Conservation (phyloP, 441 rosid species). For the Lepidium campestre region DNA sequence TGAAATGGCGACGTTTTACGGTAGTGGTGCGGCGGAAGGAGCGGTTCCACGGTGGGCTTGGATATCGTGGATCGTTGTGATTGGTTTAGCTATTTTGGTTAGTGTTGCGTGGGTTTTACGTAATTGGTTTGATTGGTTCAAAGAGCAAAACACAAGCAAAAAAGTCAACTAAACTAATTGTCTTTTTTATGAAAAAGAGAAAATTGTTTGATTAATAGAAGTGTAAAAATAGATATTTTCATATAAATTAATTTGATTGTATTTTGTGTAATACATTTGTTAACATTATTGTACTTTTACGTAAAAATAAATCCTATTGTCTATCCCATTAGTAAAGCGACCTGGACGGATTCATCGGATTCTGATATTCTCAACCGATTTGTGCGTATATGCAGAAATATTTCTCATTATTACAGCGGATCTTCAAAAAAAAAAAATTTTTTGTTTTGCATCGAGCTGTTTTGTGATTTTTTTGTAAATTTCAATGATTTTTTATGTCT, state of each 20-base stretch:
- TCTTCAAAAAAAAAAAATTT: no score
- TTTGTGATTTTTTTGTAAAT: background rate
- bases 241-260: background rate
- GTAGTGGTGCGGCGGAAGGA: slow-evolving; percentile 33
- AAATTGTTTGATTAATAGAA: slow-evolving; percentile 3
- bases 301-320: background rate
- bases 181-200: background rate
- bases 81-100: slow-evolving; percentile 43
- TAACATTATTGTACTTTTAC: background rate
- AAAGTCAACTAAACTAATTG: background rate
- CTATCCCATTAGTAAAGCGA: no score
- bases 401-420: no score
- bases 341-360: no score
- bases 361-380: no score
- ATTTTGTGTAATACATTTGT: background rate
- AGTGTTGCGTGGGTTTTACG: slow-evolving; percentile 57
- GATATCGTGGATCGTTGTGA: slow-evolving; percentile 74
- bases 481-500: background rate
- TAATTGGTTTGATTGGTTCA: slow-evolving; percentile 50
- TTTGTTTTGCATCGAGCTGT: background rate
- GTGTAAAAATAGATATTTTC: background rate
- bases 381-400: no score
- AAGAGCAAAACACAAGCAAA: slow-evolving; percentile 26
- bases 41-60: slow-evolving; percentile 70
- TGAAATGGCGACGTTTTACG: slow-evolving; percentile 48